A percentile compares a stretch with the other conserved stretches of the same genome.
phyloP scores from a whole-genome alignment of 1,139 yeast genomes.

The Yamadazyma friedrichii region DNA sequence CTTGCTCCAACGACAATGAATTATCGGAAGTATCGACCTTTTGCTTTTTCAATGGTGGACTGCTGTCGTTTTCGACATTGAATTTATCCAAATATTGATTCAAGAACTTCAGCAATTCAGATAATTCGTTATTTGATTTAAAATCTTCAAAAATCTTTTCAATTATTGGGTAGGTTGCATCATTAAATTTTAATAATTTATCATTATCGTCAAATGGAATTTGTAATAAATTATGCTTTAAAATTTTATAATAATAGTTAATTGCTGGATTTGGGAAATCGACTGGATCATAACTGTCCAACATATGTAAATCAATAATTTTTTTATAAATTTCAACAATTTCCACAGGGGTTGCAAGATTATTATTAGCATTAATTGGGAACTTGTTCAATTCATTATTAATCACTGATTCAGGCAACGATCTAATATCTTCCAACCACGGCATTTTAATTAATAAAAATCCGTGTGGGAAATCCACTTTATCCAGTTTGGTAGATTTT shows the following conservation, averaged over 20 bases:
- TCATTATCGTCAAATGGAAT: constrained; percentile 21
- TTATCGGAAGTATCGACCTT: constrained; percentile 12
- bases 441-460: constrained; percentile 62
- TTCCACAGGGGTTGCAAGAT: constrained; percentile 10
- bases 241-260: constrained; percentile 61
- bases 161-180: constrained; percentile 9
- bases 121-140: constrained; percentile 7
- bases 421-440: constrained; percentile 61
- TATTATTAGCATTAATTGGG: constrained; percentile 2
- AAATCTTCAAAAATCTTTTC: constrained; percentile 8
- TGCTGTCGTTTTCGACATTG: constrained; percentile 11
- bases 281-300: constrained; percentile 49
- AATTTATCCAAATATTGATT: constrained; percentile 16
- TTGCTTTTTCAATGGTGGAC: constrained; percentile 16
- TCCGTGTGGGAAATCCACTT: constrained; percentile 53
- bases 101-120: constrained; percentile 16
- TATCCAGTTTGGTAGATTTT: constrained; percentile 17
- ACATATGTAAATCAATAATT: constrained; percentile 16
- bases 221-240: constrained; percentile 69
- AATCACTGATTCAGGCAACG: constrained; percentile 35
- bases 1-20: constrained; percentile 25
- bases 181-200: constrained; percentile 8
- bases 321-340: constrained; percentile 18
- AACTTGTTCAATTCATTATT: constrained; percentile 11
- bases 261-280: constrained; percentile 67